phyloP scores from a whole-genome alignment of 768 basidiomycete species.

The Leccinum obscurum region DNA sequence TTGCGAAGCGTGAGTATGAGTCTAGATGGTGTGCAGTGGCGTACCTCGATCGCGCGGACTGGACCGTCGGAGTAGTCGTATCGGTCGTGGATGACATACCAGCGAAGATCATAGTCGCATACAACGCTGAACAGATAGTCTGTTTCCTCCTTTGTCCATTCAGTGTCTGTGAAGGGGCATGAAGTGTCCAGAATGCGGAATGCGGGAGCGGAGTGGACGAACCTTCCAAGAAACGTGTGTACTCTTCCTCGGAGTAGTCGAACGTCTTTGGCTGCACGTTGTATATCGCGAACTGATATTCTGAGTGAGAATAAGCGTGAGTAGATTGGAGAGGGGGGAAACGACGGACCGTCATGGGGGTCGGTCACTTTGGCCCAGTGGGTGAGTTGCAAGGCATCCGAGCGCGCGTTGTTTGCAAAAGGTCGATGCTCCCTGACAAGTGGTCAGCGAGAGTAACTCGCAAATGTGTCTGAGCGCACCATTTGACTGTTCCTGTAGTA shows the following conservation, averaged over 20 bases:
- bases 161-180: slow-evolving; percentile 49
- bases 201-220: slow-evolving; percentile 4
- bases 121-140: slow-evolving; percentile 86
- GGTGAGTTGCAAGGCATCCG: slow-evolving; percentile 63
- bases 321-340: neutral
- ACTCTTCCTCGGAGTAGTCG: slow-evolving; percentile 86
- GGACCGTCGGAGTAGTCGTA: slow-evolving; percentile 70
- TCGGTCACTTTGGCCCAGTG: slow-evolving; percentile 84
- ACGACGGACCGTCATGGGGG: slow-evolving; percentile 50
- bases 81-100: slow-evolving; percentile 88
- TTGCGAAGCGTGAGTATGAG: neutral
- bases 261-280: slow-evolving; percentile 65
- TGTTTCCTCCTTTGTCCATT: slow-evolving; percentile 94
- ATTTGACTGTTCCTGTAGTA: slow-evolving; percentile 62
- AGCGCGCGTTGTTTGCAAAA: slow-evolving; percentile 73
- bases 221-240: slow-evolving; percentile 78
- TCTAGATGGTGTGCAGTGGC: neutral
- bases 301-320: slow-evolving; percentile 35
- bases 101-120: slow-evolving; percentile 81
- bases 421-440: slow-evolving; percentile 67
- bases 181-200: neutral
- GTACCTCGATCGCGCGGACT: slow-evolving; percentile 69
- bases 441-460: neutral
- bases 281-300: slow-evolving; percentile 84
- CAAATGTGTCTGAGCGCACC: slow-evolving; percentile 41